Evolutionary conservation across 2,329 filamentous ascomycete species (phyloP).

Genomic region (Achaetomium macrosporum): DNA sequence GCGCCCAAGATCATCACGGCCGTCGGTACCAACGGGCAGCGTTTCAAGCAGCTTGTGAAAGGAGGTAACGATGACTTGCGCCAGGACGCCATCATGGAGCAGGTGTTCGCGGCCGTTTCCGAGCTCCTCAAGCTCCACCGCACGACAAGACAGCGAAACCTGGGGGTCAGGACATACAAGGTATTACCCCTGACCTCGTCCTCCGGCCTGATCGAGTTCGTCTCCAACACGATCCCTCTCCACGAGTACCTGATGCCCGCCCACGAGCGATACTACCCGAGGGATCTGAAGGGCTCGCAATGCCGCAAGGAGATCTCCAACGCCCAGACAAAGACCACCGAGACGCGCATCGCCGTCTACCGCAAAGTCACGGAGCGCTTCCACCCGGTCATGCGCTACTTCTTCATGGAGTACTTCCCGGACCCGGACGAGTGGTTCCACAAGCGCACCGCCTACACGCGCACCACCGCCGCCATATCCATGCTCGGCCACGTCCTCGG

Average conservation of each 20-base stretch:
- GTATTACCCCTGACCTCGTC: conserved; percentile 81
- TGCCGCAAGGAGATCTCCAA: conserved; percentile 76
- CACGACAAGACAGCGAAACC: conserved; percentile 76
- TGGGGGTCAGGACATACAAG: conserved; percentile 94
- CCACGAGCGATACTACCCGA: conserved; percentile 79
- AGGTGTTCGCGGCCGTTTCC: conserved; percentile 95
- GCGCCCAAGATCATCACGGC: conserved; percentile 90
- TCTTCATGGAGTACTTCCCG: conserved; percentile 91
- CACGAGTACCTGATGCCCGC: conserved; percentile 90
- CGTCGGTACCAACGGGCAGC: conserved; percentile 67
- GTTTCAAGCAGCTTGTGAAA: conserved; percentile 90
- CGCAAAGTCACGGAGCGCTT: conserved; percentile 74
- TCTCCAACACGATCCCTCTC: conserved; percentile 84
- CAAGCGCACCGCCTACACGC: conserved; percentile 81
- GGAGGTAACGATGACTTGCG: conserved; percentile 92
- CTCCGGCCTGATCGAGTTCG: conserved; percentile 94
- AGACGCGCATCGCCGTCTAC: conserved; percentile 68
- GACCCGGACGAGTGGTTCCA: conserved; percentile 96
- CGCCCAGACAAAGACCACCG: conserved; percentile 63
- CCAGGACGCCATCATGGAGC: conserved; percentile 98
- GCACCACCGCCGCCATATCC: conserved; percentile 89
- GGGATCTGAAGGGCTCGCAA: conserved; percentile 67
- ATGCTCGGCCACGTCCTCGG: conserved; percentile 92
- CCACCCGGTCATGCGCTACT: conserved; percentile 90
- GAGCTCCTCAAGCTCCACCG: conserved; percentile 81